These are phyloP conservation scores for Fagus crenata DNA, from an alignment of 306 rosid species.

Conservation along the genomic window DNA sequence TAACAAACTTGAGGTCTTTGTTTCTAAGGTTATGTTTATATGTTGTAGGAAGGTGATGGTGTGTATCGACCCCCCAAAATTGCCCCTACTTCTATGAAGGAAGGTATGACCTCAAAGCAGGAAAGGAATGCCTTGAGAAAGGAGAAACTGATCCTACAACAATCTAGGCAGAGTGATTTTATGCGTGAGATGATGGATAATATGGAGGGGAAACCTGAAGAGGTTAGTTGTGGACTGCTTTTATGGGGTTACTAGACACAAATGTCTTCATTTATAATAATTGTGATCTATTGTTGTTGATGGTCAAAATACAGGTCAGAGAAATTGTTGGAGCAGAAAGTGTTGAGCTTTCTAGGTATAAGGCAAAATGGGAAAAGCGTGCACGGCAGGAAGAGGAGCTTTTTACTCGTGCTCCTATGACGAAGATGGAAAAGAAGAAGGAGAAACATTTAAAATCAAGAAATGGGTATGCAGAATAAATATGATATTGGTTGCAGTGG, in stretches of 20 bases:
- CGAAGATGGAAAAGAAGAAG: conserved; percentile 71
- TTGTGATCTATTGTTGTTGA: conserved; percentile 24
- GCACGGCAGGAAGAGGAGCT: conserved; percentile 74
- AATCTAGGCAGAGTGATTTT: conserved; percentile 58
- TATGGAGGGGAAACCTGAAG: conserved; percentile 82
- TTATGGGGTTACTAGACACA: conserved; percentile 16
- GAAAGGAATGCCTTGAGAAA: conserved; percentile 71
- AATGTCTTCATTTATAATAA: conserved; percentile 16
- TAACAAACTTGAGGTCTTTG: not conserved
- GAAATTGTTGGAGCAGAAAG: conserved; percentile 67
- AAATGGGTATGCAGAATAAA: conserved; percentile 60
- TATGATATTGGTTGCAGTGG: not conserved
- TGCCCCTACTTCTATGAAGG: conserved; percentile 72
- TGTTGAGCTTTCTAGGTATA: conserved; percentile 53
- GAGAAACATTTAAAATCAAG: conserved; percentile 68
- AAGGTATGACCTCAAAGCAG: conserved; percentile 53
- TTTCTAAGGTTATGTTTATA: conserved; percentile 25
- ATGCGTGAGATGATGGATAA: conserved; percentile 62
- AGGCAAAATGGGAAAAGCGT: conserved; percentile 67
- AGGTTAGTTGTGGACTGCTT: conserved; percentile 48
- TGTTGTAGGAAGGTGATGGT: conserved; percentile 50
- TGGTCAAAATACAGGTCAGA: conserved; percentile 48
- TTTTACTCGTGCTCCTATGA: conserved; percentile 73
- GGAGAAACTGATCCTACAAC: conserved; percentile 61
- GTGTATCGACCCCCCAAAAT: conserved; percentile 57